A percentile compares a stretch with the other conserved stretches of the same genome.
phyloP scores from a whole-genome alignment of 441 rosid genomes.

The Hypseocharis bilobata region DNA sequence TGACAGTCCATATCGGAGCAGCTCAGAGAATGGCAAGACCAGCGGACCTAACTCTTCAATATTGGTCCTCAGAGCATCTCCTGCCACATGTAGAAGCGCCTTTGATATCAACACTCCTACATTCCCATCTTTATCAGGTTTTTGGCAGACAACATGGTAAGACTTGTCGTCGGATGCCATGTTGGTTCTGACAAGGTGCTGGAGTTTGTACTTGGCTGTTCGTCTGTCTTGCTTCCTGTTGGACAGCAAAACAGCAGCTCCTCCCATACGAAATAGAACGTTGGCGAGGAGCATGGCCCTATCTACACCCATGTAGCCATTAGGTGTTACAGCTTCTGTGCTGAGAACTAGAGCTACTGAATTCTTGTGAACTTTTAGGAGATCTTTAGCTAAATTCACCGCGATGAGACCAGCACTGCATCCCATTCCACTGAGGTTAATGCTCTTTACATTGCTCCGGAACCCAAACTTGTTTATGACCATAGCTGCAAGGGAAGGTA shows the following conservation, averaged over 20 bases:
- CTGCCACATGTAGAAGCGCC: constrained; percentile 42
- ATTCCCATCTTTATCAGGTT: constrained; percentile 38
- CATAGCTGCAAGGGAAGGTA: constrained; percentile 49
- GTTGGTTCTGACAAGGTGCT: constrained; percentile 52
- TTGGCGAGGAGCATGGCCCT: constrained; percentile 51
- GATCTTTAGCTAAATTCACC: constrained; percentile 37
- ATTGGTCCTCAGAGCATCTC: constrained; percentile 40
- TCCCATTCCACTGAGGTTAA: constrained; percentile 62
- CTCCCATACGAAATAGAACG: too few species aligned
- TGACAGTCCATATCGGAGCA: constrained; percentile 35
- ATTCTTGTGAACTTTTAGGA: constrained; percentile 34
- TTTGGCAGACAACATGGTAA: constrained; percentile 39
- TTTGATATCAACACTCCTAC: constrained; percentile 50
- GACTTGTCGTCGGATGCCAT: constrained; percentile 42
- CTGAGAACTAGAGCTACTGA: constrained; percentile 48
- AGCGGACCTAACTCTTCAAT: constrained; percentile 43
- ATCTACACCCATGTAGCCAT: constrained; percentile 12
- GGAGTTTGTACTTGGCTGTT: constrained; percentile 45
- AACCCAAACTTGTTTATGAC: constrained; percentile 42
- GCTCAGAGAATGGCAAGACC: constrained; percentile 47
- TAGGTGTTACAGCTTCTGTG: constrained; percentile 48
- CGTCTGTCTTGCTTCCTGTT: too few species aligned
- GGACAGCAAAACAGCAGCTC: too few species aligned
- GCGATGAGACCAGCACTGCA: constrained; percentile 49
- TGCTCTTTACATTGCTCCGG: constrained; percentile 44